Evolutionary conservation across 2,329 filamentous ascomycete genomes (phyloP), one percentile per base, ranked within the genome.

Genomic region (Cucurbitaria berberidis): DNA sequence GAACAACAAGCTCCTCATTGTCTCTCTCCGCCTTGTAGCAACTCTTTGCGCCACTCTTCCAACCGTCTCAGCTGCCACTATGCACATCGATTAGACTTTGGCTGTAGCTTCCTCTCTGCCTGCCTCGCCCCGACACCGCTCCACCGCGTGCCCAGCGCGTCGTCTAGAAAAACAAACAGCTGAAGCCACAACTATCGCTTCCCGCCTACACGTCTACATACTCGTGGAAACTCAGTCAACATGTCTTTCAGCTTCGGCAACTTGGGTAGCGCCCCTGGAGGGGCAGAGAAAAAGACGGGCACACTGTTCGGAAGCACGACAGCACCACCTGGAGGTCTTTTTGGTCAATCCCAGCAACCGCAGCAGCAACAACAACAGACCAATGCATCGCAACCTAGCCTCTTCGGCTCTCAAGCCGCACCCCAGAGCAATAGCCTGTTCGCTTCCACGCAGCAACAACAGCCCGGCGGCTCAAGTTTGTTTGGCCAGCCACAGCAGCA

Each of bases 251-350:
- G 65, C 52, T 69, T 74, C 61, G 67, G 67, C 19, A 65, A 62
- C 38, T 15, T 55, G 7, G 64, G 59, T 9, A 51, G 57, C 10
- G 63, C 54, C 11, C 7, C 43, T 44, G 55, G 35, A 52, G 39
- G 38, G 4, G 35, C 46, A 39, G 71, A 74, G 57, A 73, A 67
- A 60, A 73, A 67, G 61, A 73, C 71, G 19, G 72, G 72, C 7
- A 75, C 72, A 9, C 54, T 75, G 18, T 74, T 75, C 48, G 72
- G 72, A 22, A 73, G 66, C 50, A 70, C 71, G 4, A 67, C 69
- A 24, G 70, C 67, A 21, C 72, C 73, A 21, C 42, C 73, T 35
- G 74, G 76, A 30, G 74, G 77, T 38, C 58, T 78, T 15, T 79
- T 80, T 43, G 74, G 57, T 35, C 64, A 69, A 53, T 71, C 70